Evolutionary conservation across 495 filamentous ascomycete species (phyloP), one percentile per base, ranked within the genome.

Genomic region (Xylaria intraflava): DNA sequence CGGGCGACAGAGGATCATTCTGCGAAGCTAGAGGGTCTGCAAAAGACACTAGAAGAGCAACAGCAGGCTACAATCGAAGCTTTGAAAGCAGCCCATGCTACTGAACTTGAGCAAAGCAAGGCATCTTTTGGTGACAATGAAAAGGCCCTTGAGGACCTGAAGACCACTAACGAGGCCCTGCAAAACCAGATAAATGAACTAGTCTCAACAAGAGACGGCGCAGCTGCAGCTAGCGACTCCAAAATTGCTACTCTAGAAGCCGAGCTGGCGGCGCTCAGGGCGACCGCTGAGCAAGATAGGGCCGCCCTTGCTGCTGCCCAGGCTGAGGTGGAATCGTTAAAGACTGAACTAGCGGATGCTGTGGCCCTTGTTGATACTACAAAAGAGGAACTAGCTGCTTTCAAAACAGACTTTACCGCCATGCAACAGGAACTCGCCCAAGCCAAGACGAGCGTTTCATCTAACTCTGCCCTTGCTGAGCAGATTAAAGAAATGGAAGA

Each of bases 121-220:
- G 48, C 57, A 3, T 54, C 64, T 0, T 64, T 59, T 16, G 55
- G 59, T 16, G 61, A 65, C 12, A 65, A 77, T 33, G 65, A 71
- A 42, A 66, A 69, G 44, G 65, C 58, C 6, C 60, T 75, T 6
- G 57, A 68, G 20, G 67, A 73, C 5, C 65, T 79, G 24, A 72
- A 74, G 50, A 55, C 66, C 17, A 64, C 64, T 27, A 69, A 78
- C 44, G 73, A 74, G 47, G 48, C 50, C 33, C 51, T 78, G 22
- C 70, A 79, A 58, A 68, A 66, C 57, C 68, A 71, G 60, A 56
- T 77, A 7, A 65, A 71, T 43, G 70, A 74, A 16, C 45, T 81
- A 44, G 69, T 62, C 6, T 62, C 62, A 0, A 63, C 67, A 6
- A 62, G 49, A 3, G 56, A 66, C 30, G 60, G 44, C 29, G 55